These are phyloP conservation scores for Naegleria gruberi DNA, from an alignment of 208 protist species.

Conservation along the genomic window DNA sequence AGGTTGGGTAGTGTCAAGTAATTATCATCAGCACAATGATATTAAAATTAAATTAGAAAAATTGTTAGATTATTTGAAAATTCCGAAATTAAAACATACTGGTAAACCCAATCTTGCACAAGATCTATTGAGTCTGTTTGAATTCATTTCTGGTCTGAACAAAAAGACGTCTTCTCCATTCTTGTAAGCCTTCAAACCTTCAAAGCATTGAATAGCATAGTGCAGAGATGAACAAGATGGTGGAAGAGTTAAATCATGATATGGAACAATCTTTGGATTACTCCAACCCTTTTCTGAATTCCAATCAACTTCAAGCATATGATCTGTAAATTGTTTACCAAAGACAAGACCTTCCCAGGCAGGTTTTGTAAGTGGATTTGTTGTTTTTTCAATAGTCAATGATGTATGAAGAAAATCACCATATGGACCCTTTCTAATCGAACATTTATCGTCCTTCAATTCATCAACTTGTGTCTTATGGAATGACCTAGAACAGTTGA, in stretches of 20 bases:
- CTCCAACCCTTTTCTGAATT: conserved; percentile 50
- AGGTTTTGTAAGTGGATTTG: background rate
- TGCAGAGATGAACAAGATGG: conserved; percentile 58
- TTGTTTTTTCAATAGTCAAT: background rate
- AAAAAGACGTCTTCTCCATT: conserved; percentile 62
- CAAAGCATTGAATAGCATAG: conserved; percentile 82
- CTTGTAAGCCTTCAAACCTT: conserved; percentile 96
- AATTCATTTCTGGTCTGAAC: conserved; percentile 93
- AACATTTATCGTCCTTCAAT: background rate
- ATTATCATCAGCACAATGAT: no score
- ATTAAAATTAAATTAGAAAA: no score
- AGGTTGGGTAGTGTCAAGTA: no score
- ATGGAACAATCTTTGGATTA: conserved; percentile 49
- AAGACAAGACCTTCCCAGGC: conserved; percentile 45
- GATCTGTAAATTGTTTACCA: conserved; percentile 64
- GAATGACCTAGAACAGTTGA: no score
- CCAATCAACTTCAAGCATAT: conserved; percentile 64
- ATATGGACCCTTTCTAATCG: background rate
- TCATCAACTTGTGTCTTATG: background rate
- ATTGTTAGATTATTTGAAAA: no score
- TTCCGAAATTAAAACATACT: no score
- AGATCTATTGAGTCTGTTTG: conserved; percentile 71
- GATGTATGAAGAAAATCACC: background rate
- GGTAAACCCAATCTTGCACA: conserved; percentile 77
- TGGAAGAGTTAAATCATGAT: conserved; percentile 49